Base-by-base conservation (phyloP, 2,329 filamentous ascomycete genomes). In the Cylindrodendrum hubeiense region DNA sequence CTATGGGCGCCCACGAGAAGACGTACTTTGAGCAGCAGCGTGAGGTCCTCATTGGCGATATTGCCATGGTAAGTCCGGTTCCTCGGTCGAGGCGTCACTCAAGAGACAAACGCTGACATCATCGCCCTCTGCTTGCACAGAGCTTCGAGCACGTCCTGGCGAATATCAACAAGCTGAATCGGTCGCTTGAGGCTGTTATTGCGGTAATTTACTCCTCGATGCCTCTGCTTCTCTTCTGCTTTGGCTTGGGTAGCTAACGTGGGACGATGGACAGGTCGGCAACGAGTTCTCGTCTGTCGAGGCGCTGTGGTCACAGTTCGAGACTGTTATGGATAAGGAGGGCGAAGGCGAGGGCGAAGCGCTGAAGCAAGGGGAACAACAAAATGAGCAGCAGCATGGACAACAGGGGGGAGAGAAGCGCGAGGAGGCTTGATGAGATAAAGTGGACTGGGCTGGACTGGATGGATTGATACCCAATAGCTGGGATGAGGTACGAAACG, bases 251-350 rank as follows among this genome's bases (percentile, higher is more conserved):
- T 56, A 19, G 26, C 60, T 62, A 19, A 63, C 46, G 9, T 3
- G 33, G 12, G 17, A 3, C 15, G 26, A 28, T 28, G 33, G 21
- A 19, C 33, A 93, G 90, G 91, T 99, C 56, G 96, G 96, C 39
- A 97, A 97, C 80, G 96, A 99, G 76, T 98, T 99, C 81, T 91
- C 93, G n/a, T 95, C 94, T 4, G 96, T 99, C 46, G 96, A 99
- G 80, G 94, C 94, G 30, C 86, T 99, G 17, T 99, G 96, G 96
- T 97, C 93, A 41, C 94, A 97, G 75, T 98, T 99, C 76, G 96
- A 99, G 82, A 93, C 91, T 71, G 95, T 98, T 73, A 98, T 98
- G 95, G 93, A 89, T 9, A 93, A 91, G 75, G 87, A 91, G 60
- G 83, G 71, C 52, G 77, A 77, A 30, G 73, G 68, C 7, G 70